Evolutionary conservation across 129 eudicot genomes (phyloP), one percentile per base, ranked within the genome.

Genomic region (Tanacetum coccineum): DNA sequence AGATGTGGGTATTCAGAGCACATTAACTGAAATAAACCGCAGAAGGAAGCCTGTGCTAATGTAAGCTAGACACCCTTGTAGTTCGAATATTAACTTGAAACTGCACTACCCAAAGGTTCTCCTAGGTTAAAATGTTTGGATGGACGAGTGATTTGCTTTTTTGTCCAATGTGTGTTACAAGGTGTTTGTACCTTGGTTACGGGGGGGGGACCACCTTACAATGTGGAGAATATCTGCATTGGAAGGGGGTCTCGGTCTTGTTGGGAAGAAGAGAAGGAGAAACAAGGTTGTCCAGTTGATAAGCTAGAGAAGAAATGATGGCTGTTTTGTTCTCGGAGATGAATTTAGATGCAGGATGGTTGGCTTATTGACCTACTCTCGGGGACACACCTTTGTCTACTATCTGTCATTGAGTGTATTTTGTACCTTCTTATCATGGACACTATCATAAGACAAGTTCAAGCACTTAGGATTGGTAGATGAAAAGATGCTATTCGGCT

Each of bases 271-370:
- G n/a, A n/a, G n/a, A n/a, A n/a, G n/a, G n/a, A 75, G 95, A 89
- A 82, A 81, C 76, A 82, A 86, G 81, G n/a, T 83, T 96, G 99
- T 61, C 75, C 53, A 17, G 87, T 93, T 58, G n/a, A n/a, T n/a
- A 93, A 93, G 76, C 82, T 89, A 50, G 99, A 93, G 81, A 93
- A 84, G n/a, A n/a, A n/a, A 75, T 74, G 68, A 9, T 81, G 95
- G 39, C 82, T n/a, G 95, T 30, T 91, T 82, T 82, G 87, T 81
- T 83, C 85, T 93, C 47, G 99, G 99, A 62, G 99, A 93, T 76
- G 96, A 93, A 74, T 71, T 93, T 69, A 96, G 89, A 76, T 93
- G 99, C 39, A 89, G 99, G 93, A 96, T 46, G 92, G 93, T 59
- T 80, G n/a, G n/a, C n/a, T n/a, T n/a, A n/a, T n/a, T n/a, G n/a